Percentiles rank a stretch among this genome's conserved stretches.
Evolutionary conservation across 2,329 filamentous ascomycete genomes (phyloP).

Genomic region (Graphilbum sp.): DNA sequence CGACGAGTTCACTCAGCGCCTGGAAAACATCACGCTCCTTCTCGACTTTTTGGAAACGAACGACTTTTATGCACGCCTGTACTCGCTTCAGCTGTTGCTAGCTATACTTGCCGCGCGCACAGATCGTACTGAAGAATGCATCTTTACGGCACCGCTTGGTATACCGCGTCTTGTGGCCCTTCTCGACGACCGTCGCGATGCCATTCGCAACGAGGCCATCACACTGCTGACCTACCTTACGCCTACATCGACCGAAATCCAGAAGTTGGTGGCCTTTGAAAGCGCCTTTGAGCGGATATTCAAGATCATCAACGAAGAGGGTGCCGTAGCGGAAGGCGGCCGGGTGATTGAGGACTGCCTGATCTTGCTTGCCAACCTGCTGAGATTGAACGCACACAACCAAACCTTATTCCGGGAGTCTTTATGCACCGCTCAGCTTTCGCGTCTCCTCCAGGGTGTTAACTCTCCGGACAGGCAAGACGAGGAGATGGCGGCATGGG

Average conservation of each 20-base stretch:
- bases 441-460: constrained; percentile 46
- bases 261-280: constrained; percentile 91
- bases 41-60: constrained; percentile 74
- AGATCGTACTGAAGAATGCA: constrained; percentile 86
- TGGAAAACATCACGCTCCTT: constrained; percentile 88
- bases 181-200: constrained; percentile 73
- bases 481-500: constrained; percentile 55
- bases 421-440: constrained; percentile 59
- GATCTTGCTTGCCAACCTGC: constrained; percentile 74
- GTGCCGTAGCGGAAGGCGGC: constrained; percentile 65
- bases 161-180: constrained; percentile 72
- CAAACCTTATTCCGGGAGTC: constrained; percentile 89
- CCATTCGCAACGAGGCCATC: constrained; percentile 74
- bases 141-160: constrained; percentile 75
- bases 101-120: constrained; percentile 74
- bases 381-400: constrained; percentile 77
- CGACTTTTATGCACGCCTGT: constrained; percentile 84
- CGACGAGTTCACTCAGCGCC: constrained; percentile 92
- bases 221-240: constrained; percentile 80
- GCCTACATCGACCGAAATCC: constrained; percentile 69
- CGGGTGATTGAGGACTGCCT: constrained; percentile 86
- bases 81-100: constrained; percentile 75
- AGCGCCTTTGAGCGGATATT: constrained; percentile 85
- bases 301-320: constrained; percentile 64
- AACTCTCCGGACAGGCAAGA: constrained; percentile 17